Evolutionary conservation across 352 stramenopile species (phyloP), one percentile per base, ranked within the genome.

Genomic region (Pythium scleroteichum): DNA sequence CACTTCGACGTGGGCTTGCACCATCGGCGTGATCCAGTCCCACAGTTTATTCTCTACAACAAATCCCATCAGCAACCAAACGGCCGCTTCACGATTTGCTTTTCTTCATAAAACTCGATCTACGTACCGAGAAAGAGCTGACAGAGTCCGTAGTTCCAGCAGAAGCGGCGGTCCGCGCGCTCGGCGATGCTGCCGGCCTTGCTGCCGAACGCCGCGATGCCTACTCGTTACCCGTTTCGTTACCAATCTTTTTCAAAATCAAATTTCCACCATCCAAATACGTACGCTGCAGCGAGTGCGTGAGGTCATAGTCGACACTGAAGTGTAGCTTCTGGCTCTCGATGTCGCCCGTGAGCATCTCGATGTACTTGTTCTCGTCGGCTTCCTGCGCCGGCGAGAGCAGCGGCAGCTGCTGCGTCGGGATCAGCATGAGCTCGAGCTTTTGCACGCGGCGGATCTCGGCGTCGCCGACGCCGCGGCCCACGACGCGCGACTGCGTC

Each of bases 121-220:
- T n/a, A n/a, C 64, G 20, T 68, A 90, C 79, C 77, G 20, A 92
- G 58, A 17, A 94, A 84, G 10, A 72, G 41, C 2, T 64, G 66
- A 55, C 76, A 91, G 20, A 81, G 61, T 13, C 75, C 58, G 64
- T 97, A 87, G 73, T 98, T 98, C 90, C 90, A 98, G 71, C 95
- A 97, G 68, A 98, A 98, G 26, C 73, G 68, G 10, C 69, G 63
- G 66, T 98, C 94, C 0, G 89, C 88, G n/a, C 82, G 78, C 45
- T 61, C 59, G 26, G 46, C 40, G 47, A 64, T 57, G 4, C 62
- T 85, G n/a, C 65, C 65, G 20, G 71, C 70, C 47, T 78, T 86
- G 22, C 59, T 68, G 33, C 86, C 68, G 20, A 90, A 79, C 0
- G 62, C 68, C 23, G 78, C 63, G 50, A 88, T 84, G 14, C 81